Percentiles rank a stretch among this genome's conserved stretches.
phyloP scores from a whole-genome alignment of 2,329 filamentous ascomycete species.

The Kalmusia sp. region DNA sequence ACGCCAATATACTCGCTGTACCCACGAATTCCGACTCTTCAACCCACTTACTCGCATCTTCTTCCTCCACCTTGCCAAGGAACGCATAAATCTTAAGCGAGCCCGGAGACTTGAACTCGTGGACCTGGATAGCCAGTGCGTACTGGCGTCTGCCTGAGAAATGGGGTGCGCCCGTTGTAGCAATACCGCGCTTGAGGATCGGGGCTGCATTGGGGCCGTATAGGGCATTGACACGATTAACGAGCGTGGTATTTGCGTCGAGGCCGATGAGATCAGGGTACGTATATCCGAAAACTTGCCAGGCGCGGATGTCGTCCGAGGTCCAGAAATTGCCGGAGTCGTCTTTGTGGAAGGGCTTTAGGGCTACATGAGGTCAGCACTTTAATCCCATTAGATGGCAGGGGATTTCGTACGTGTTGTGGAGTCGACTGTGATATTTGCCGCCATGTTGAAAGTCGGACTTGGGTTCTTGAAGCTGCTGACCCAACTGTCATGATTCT shows the following conservation, averaged over 20 bases:
- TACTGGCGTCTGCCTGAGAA: slow-evolving; percentile 57
- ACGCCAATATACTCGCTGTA: slow-evolving; percentile 59
- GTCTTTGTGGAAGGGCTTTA: slow-evolving; percentile 72
- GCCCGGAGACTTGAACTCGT: slow-evolving; percentile 65
- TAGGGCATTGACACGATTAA: slow-evolving; percentile 65
- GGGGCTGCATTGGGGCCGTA: slow-evolving; percentile 58
- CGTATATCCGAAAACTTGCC: slow-evolving; percentile 72
- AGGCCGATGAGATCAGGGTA: slow-evolving; percentile 68
- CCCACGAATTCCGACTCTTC: slow-evolving; percentile 65
- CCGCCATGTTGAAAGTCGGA: slow-evolving; percentile 67
- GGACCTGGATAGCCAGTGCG: slow-evolving; percentile 70
- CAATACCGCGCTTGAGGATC: slow-evolving; percentile 46
- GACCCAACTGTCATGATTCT: slow-evolving; percentile 71
- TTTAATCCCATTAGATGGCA: background rate
- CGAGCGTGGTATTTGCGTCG: slow-evolving; percentile 45
- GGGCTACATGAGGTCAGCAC: slow-evolving; percentile 37
- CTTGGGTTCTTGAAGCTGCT: slow-evolving; percentile 59
- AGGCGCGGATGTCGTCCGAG: slow-evolving; percentile 66
- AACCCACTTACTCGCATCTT: slow-evolving; percentile 57
- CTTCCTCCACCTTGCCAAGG: slow-evolving; percentile 56
- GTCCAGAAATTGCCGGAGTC: slow-evolving; percentile 70
- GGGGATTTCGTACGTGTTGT: slow-evolving; percentile 53
- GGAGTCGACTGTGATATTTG: slow-evolving; percentile 62
- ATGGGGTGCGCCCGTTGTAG: background rate
- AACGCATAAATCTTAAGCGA: slow-evolving; percentile 75